Evolutionary conservation across 106 monocot genomes (phyloP), one percentile per base, ranked within the genome.

Genomic region (Phalaenopsis equestris): DNA sequence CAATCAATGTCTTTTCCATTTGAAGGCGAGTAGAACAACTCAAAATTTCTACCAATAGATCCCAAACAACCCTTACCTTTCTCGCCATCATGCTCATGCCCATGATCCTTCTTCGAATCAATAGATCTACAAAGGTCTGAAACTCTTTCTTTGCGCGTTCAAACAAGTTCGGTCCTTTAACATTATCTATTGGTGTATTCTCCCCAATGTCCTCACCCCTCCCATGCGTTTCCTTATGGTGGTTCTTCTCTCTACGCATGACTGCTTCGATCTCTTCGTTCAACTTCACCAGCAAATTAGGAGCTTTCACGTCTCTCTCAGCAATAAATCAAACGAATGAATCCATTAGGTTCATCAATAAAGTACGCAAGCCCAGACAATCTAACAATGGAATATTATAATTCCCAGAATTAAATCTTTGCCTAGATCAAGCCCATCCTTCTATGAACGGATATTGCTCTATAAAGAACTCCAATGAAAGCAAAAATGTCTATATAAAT

Each of bases 111-210:
- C 72, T 84, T 85, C 11, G 86, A 75, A 81, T 79, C 79, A 74
- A 88, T 78, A 2, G 85, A 36, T 83, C 84, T 7, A 89, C 77
- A 19, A 90, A 41, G 5, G 87, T 87, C 65, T 88, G 90, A 11
- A 93, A 74, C 82, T 93, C 95, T 80, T 95, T 92, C 77, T 92
- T 95, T 21, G 95, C 92, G 42, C 95, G 81, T 43, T 90, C 92
- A 65, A 95, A 87, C 41, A 95, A 43, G 80, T 73, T 79, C 4
- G 95, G 95, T 16, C 88, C 95, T 83, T 87, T 92, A 10, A 95
- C 89, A 52, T 89, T 77, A 14, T 84, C 85, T n/a, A 92, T 65
- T 0, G 95, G 90, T n/a, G 92, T 95, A 64, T 80, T 77, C 86
- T 90, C 92, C 64, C 92, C 84, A 12, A 95, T 92, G 80, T 89